Evolutionary conservation across 768 basidiomycete species (phyloP), one percentile per base, ranked within the genome.

Genomic region (Krasilnikovozyma curviuscula): DNA sequence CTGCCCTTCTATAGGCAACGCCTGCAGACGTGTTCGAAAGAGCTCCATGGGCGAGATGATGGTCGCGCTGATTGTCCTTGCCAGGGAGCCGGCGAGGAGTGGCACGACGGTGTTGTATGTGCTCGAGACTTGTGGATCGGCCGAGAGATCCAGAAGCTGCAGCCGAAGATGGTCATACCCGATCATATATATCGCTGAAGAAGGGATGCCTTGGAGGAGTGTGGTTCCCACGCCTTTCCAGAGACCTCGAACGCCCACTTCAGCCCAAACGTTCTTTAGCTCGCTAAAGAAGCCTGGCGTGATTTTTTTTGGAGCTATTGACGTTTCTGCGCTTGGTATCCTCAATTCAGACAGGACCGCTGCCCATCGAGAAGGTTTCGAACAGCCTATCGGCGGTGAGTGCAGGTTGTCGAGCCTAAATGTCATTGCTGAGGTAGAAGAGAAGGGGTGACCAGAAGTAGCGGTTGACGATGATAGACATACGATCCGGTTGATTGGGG

Each of bases 161-260:
- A 50, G 44, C 12, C 63, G 55, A 27, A 95, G 74, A 62, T 83
- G 76, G 65, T 95, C 89, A 63, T 97, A 97, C 18, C 84, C 84
- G 50, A 97, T 71, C 75, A 98, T 98, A 65, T 98, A 97, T 27
- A 77, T 71, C 41, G 88, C 84, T 33, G 88, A 76, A 0, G 88
- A 80, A 0, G 93, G 93, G 21, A 97, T 83, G 28, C 82, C 79
- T 59, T 97, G 86, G 32, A 85, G 63, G 83, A 97, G 62, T 24
- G 86, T 74, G 3, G 89, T 93, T 7, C 85, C 88, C 1, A 74
- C 81, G 42, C 93, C 93, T 62, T 95, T 89, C 93, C 93, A 98
- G 1, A 98, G 67, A 0, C 88, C 89, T 39, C 74, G 69, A 2
- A 79, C 54, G 10, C 93, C 91, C 63, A 88, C 86, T 40, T 75